These are phyloP conservation scores for Flaveria robusta DNA, from an alignment of 129 eudicot species.

Conservation along the genomic window DNA sequence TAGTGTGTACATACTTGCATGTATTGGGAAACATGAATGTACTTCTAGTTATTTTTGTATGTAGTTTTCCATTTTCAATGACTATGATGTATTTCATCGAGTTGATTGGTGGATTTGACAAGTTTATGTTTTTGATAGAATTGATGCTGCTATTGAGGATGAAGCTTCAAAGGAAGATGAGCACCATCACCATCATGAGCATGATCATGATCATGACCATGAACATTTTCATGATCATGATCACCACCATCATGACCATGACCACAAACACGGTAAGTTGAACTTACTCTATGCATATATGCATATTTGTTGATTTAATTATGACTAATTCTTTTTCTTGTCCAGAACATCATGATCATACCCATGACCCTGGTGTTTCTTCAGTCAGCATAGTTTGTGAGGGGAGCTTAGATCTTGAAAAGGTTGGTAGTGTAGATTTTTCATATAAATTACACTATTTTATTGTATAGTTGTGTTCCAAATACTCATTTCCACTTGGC, in stretches of 20 bases:
- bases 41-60: too few relatives aligned
- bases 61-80: too few relatives aligned
- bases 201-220: constrained; percentile 49
- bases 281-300: not conserved
- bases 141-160: constrained; percentile 79
- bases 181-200: constrained; percentile 53
- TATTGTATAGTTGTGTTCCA: not conserved
- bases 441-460: not conserved
- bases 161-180: constrained; percentile 80
- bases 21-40: too few relatives aligned
- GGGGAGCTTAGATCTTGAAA: constrained; percentile 85
- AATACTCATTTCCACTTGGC: not conserved
- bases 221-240: constrained; percentile 43
- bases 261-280: constrained; percentile 70
- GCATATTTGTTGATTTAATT: not conserved
- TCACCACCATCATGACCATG: constrained; percentile 57
- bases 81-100: constrained; percentile 19
- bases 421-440: constrained; percentile 50
- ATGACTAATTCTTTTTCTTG: not conserved
- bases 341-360: constrained; percentile 93
- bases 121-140: constrained; percentile 46
- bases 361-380: constrained; percentile 94
- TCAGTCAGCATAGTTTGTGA: constrained; percentile 93
- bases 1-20: not conserved
- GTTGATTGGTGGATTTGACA: constrained; percentile 16